Percentiles rank a stretch among this genome's conserved stretches.
phyloP scores from a whole-genome alignment of 768 basidiomycete genomes.

The Russula compacta region DNA sequence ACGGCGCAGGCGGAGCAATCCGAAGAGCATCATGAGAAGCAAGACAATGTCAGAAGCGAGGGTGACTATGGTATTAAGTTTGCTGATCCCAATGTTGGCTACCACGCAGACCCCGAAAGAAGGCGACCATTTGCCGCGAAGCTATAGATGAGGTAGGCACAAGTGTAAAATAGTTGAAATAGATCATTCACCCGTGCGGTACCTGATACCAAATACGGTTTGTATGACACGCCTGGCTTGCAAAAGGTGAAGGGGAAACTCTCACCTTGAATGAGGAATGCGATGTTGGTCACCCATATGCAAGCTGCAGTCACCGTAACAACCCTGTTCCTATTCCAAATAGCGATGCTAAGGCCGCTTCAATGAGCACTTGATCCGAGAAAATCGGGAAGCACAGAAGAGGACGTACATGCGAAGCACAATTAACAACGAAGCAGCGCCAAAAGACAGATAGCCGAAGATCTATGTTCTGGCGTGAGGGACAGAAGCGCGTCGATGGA shows the following conservation, averaged over 20 bases:
- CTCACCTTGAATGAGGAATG: constrained; percentile 3
- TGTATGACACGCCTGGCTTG: background rate
- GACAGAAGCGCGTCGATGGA: background rate
- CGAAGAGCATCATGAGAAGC: constrained; percentile 5
- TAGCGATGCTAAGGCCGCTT: background rate
- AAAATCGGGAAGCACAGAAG: background rate
- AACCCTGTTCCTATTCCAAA: background rate
- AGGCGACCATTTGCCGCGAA: background rate
- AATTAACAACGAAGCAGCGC: background rate
- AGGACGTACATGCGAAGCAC: constrained; percentile 3
- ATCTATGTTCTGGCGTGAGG: background rate
- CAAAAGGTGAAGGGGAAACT: too few species aligned
- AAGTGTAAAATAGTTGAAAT: background rate
- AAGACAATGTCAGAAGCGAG: constrained; percentile 2
- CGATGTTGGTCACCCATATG: background rate
- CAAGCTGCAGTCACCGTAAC: background rate
- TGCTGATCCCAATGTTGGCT: background rate
- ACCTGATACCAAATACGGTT: background rate
- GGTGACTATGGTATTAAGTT: background rate
- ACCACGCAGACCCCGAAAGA: background rate
- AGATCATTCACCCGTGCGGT: background rate
- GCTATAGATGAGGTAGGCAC: background rate
- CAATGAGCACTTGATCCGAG: background rate
- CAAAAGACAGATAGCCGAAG: background rate
- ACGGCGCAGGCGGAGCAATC: background rate